Evolutionary conservation across 768 basidiomycete species (phyloP).

Genomic region (Russula dissimulans): DNA sequence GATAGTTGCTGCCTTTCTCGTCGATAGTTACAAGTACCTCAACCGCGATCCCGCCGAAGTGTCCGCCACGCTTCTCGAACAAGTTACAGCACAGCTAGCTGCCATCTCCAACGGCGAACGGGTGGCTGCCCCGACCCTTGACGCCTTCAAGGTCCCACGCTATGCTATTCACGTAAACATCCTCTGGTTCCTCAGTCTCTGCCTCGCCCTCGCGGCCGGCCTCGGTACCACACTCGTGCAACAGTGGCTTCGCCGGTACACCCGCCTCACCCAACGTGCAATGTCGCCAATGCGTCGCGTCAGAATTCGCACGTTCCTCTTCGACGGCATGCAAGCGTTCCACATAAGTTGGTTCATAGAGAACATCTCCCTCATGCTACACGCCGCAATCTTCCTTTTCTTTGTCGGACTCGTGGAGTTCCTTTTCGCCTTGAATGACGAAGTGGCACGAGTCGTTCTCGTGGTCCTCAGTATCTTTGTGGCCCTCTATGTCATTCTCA

Average conservation of each 20-base stretch:
- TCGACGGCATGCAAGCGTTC: neutral
- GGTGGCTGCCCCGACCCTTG: neutral
- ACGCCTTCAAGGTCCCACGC: neutral
- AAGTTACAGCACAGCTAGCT: constrained; percentile 6
- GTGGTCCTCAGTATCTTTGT: neutral
- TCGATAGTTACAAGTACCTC: constrained; percentile 17
- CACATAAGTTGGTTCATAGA: neutral
- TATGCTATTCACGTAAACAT: constrained; percentile 11
- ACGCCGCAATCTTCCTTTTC: neutral
- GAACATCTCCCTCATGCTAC: neutral
- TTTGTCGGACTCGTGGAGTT: neutral
- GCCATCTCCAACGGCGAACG: constrained; percentile 3
- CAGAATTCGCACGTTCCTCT: constrained; percentile 1
- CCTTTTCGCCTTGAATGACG: neutral
- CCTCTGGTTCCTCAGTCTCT: constrained; percentile 15
- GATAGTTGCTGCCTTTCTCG: constrained; percentile 13
- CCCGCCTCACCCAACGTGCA: neutral
- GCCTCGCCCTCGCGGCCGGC: constrained; percentile 2
- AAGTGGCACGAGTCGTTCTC: neutral
- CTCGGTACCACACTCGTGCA: constrained; percentile 14
- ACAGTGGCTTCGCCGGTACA: constrained; percentile 6
- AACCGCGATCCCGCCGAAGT: constrained; percentile 7
- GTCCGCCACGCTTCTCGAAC: neutral
- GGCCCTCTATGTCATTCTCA: neutral
- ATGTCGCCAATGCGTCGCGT: neutral